Conservation (phyloP, 2,329 filamentous ascomycete species). For the Clonostachys chloroleuca region DNA sequence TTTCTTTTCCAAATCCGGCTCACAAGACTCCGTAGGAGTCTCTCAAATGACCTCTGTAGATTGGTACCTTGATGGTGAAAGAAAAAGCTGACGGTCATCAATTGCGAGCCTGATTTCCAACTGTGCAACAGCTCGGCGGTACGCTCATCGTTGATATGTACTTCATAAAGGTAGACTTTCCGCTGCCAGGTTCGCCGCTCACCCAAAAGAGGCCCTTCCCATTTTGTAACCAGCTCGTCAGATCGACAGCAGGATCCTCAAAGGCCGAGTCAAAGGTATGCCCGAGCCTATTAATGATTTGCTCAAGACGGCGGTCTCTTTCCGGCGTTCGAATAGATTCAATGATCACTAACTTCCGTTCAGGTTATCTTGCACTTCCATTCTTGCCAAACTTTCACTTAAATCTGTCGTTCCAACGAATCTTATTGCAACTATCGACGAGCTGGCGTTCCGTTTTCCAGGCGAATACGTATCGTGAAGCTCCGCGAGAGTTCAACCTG, state of each 20-base stretch:
- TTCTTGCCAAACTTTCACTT: too few species aligned
- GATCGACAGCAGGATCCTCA: not conserved
- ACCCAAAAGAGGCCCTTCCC: constrained; percentile 4
- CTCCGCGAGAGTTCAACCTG: too few species aligned
- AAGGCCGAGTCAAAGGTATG: not conserved
- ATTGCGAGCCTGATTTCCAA: not conserved
- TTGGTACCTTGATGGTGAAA: not conserved
- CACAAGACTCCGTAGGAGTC: not conserved
- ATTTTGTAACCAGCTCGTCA: not conserved
- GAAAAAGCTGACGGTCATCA: not conserved
- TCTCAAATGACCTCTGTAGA: not conserved
- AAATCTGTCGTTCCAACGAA: too few species aligned
- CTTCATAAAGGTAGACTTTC: constrained; percentile 35
- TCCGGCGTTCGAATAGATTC: too few species aligned
- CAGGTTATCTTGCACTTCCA: too few species aligned
- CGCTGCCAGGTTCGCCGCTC: constrained; percentile 15
- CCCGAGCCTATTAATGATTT: not conserved
- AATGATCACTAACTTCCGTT: too few species aligned
- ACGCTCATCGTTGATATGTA: constrained; percentile 4
- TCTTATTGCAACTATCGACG: too few species aligned
- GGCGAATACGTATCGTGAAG: too few species aligned
- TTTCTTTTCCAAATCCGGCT: not conserved
- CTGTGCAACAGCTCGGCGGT: not conserved
- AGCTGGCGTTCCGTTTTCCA: too few species aligned
- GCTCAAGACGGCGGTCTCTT: too few species aligned